A percentile compares a stretch with the other conserved stretches of the same genome.
These are phyloP conservation scores for Glycine tomentella DNA, from an alignment of 306 rosid genomes.

Conservation along the genomic window DNA sequence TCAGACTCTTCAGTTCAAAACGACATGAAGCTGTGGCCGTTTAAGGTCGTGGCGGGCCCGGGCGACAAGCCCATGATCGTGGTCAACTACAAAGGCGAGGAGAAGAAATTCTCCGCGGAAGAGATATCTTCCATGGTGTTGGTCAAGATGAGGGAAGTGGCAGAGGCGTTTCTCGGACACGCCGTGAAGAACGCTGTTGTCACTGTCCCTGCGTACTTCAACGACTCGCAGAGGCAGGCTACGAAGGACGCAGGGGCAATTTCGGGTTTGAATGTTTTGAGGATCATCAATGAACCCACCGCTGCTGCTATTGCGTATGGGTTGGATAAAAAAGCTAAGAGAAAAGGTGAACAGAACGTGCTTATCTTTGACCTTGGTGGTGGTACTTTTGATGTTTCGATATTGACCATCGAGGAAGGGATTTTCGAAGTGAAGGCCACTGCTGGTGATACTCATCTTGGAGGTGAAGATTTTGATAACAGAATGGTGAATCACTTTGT, in stretches of 20 bases:
- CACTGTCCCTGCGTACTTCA: slow-evolving; percentile 86
- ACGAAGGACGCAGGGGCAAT: slow-evolving; percentile 83
- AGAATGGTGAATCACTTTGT: slow-evolving; percentile 84
- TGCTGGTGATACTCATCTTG: slow-evolving; percentile 82
- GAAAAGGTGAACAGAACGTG: slow-evolving; percentile 78
- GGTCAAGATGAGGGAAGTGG: slow-evolving; percentile 69
- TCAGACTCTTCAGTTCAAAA: slow-evolving; percentile 69
- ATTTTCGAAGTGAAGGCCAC: slow-evolving; percentile 91
- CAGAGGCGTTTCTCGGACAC: slow-evolving; percentile 75
- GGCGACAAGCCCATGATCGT: slow-evolving; percentile 81
- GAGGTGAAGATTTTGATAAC: slow-evolving; percentile 90
- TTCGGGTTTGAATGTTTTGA: slow-evolving; percentile 68
- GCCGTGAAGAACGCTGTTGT: slow-evolving; percentile 70
- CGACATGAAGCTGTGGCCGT: slow-evolving; percentile 93
- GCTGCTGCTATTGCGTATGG: slow-evolving; percentile 91
- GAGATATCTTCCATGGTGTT: slow-evolving; percentile 88
- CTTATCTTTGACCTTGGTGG: slow-evolving; percentile 81
- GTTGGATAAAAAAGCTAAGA: slow-evolving; percentile 72
- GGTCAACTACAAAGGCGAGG: slow-evolving; percentile 73
- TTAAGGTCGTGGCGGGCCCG: slow-evolving; percentile 67
- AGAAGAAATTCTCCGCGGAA: slow-evolving; percentile 67
- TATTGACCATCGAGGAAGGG: slow-evolving; percentile 78
- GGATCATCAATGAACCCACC: slow-evolving; percentile 85
- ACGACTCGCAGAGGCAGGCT: slow-evolving; percentile 88
- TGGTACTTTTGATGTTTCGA: slow-evolving; percentile 80